Evolutionary conservation across 2,329 filamentous ascomycete species (phyloP).

Genomic region (Pseudogymnoascus sp.): DNA sequence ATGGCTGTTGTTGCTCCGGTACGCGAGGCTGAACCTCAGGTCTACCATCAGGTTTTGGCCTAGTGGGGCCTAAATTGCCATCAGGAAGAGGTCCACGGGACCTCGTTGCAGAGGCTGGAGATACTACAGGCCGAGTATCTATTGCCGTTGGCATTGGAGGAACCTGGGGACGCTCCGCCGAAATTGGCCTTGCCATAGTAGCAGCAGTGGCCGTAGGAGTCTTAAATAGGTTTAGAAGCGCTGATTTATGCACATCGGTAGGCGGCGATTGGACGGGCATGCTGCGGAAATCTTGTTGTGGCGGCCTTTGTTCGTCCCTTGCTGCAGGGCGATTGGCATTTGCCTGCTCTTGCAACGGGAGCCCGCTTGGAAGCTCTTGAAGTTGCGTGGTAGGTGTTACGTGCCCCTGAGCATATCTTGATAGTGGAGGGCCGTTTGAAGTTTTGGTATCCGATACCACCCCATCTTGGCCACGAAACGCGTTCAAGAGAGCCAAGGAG

Average conservation of each 20-base stretch:
- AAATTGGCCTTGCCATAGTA: constrained; percentile 13
- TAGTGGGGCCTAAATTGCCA: constrained; percentile 13
- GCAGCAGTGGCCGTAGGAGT: constrained; percentile 19
- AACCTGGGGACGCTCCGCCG: not conserved
- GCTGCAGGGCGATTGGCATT: constrained; percentile 4
- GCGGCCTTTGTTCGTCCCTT: constrained; percentile 12
- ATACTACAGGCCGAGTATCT: constrained; percentile 13
- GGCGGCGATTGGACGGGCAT: constrained; percentile 18
- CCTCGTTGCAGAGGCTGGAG: constrained; percentile 19
- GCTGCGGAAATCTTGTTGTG: constrained; percentile 9
- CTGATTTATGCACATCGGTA: constrained; percentile 23
- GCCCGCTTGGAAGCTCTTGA: constrained; percentile 22
- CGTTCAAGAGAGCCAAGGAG: constrained; percentile 37
- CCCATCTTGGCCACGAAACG: constrained; percentile 31
- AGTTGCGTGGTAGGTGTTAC: not conserved
- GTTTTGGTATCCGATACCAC: constrained; percentile 9
- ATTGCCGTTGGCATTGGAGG: not conserved
- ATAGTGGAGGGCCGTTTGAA: constrained; percentile 15
- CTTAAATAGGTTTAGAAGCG: constrained; percentile 25
- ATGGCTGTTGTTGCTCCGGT: not conserved
- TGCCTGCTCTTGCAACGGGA: not conserved
- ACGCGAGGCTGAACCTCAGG: constrained; percentile 12
- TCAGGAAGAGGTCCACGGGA: constrained; percentile 17
- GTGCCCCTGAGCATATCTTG: constrained; percentile 13
- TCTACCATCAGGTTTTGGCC: not conserved